These are phyloP conservation scores for barley (Hordeum vulgare) DNA, from an alignment of 176 grass and related monocot genomes.

Conservation along the genomic window DNA sequence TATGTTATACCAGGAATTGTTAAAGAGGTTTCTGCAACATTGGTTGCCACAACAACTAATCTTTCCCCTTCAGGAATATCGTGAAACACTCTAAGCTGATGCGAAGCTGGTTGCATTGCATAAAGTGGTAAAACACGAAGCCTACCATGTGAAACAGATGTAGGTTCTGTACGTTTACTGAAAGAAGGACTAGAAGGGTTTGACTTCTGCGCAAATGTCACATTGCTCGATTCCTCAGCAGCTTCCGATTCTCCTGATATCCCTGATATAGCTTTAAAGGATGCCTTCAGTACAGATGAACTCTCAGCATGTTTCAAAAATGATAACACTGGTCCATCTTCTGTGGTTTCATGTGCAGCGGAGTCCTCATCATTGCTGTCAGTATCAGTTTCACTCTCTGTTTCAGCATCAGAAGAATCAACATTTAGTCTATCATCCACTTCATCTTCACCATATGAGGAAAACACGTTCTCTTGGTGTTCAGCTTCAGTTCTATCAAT, in stretches of 20 bases:
- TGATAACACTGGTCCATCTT: conserved; percentile 46
- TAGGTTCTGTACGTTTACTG: conserved; percentile 7
- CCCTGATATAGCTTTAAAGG: conserved; percentile 54
- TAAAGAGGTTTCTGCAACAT: conserved; percentile 91
- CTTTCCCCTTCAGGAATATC: conserved; percentile 65
- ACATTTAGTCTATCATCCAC: conserved; percentile 25
- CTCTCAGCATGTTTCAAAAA: conserved; percentile 43
- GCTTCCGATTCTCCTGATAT: conserved; percentile 10
- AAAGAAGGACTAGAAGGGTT: conserved; percentile 1
- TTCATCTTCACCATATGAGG: conserved; percentile 39
- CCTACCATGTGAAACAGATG: conserved; percentile 2
- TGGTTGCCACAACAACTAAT: conserved; percentile 83
- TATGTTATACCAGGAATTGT: conserved; percentile 90
- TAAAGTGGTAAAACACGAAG: conserved; percentile 59
- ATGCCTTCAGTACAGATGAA: conserved; percentile 56
- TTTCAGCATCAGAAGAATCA: conserved; percentile 36
- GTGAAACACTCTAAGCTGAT: conserved; percentile 63
- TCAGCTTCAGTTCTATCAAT: conserved; percentile 26
- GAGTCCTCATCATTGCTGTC: conserved; percentile 45
- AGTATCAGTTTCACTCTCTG: conserved; percentile 43
- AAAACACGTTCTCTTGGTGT: conserved; percentile 49
- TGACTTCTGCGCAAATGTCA: conserved; percentile 6
- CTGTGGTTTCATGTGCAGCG: conserved; percentile 18
- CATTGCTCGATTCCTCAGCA: neutral
- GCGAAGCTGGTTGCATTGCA: conserved; percentile 73